Conservation (phyloP, 192 early-diverging fungal genomes). For the Martensiomyces pterosporus region DNA sequence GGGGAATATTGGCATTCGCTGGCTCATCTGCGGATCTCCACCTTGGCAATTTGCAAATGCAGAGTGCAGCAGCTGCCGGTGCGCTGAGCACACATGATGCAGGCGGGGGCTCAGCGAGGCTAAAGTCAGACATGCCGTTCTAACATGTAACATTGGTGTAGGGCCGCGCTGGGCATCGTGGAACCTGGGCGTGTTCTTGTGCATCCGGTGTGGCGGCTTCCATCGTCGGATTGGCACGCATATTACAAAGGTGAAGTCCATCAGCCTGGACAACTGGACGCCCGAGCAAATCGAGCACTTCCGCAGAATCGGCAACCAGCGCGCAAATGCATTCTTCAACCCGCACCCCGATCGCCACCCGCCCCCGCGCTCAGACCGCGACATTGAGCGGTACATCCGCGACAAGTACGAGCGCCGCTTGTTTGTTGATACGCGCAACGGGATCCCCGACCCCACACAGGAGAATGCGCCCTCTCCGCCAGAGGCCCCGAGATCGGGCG, state of each 20-base stretch:
- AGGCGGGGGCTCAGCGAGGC: no score
- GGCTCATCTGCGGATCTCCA: no score
- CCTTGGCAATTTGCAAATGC: no score
- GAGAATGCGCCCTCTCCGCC: constrained; percentile 4
- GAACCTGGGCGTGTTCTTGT: constrained; percentile 90
- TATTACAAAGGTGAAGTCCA: constrained; percentile 87
- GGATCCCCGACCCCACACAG: constrained; percentile 31
- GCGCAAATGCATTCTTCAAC: constrained; percentile 68
- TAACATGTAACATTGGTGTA: no score
- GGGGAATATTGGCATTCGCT: no score
- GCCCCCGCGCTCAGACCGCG: constrained; percentile 64
- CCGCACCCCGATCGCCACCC: constrained; percentile 64
- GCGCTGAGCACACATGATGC: no score
- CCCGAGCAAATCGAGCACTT: constrained; percentile 72
- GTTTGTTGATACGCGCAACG: constrained; percentile 53
- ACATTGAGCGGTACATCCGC: constrained; percentile 84
- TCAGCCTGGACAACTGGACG: constrained; percentile 87
- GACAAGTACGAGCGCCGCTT: constrained; percentile 84
- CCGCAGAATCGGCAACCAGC: constrained; percentile 55
- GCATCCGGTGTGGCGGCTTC: constrained; percentile 83
- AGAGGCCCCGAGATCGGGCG: constrained; percentile 10
- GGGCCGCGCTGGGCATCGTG: constrained; percentile 86
- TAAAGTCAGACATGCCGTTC: no score
- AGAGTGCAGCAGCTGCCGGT: no score
- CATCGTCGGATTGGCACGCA: constrained; percentile 85